phyloP scores from a whole-genome alignment of 192 early-diverging fungal genomes.

The Obelidium mucronatum region DNA sequence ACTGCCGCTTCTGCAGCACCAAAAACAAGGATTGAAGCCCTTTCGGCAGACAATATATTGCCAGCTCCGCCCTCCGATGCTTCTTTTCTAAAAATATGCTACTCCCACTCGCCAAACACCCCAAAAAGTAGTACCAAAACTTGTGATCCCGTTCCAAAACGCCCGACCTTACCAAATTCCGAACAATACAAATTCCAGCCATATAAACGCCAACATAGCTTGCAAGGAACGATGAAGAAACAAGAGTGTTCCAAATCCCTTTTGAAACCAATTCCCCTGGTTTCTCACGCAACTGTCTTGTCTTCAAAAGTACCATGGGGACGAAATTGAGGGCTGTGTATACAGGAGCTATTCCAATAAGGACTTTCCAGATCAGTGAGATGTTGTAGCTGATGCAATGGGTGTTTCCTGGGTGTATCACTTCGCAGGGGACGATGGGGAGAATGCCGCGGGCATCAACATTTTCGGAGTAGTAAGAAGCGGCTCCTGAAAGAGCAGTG shows the following conservation, averaged over 20 bases:
- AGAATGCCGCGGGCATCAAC: slow-evolving; percentile 21
- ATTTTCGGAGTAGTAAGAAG: background rate
- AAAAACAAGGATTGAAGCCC: slow-evolving; percentile 71
- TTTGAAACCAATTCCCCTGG: slow-evolving; percentile 58
- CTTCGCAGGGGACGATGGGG: slow-evolving; percentile 62
- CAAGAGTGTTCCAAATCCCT: slow-evolving; percentile 60
- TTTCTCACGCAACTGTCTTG: slow-evolving; percentile 59
- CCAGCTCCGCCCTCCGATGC: slow-evolving; percentile 69
- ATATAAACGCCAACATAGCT: slow-evolving; percentile 72
- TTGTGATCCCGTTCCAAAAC: slow-evolving; percentile 59
- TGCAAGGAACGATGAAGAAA: slow-evolving; percentile 70
- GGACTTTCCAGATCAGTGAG: slow-evolving; percentile 37
- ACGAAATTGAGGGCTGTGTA: slow-evolving; percentile 80
- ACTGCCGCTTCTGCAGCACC: slow-evolving; percentile 67
- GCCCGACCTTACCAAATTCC: slow-evolving; percentile 55
- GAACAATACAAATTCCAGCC: slow-evolving; percentile 68
- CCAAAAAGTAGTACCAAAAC: slow-evolving; percentile 69
- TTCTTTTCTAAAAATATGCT: slow-evolving; percentile 79
- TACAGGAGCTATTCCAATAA: slow-evolving; percentile 59
- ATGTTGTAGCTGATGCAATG: slow-evolving; percentile 41
- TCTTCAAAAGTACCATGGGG: slow-evolving; percentile 71
- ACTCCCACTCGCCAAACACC: slow-evolving; percentile 55
- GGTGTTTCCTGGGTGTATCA: slow-evolving; percentile 44
- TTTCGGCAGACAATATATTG: slow-evolving; percentile 80
- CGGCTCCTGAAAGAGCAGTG: background rate